A percentile compares a stretch with the other conserved stretches of the same genome.
These are phyloP conservation scores for Asterochloris erici DNA, from an alignment of 139 green algal species.

Conservation along the genomic window DNA sequence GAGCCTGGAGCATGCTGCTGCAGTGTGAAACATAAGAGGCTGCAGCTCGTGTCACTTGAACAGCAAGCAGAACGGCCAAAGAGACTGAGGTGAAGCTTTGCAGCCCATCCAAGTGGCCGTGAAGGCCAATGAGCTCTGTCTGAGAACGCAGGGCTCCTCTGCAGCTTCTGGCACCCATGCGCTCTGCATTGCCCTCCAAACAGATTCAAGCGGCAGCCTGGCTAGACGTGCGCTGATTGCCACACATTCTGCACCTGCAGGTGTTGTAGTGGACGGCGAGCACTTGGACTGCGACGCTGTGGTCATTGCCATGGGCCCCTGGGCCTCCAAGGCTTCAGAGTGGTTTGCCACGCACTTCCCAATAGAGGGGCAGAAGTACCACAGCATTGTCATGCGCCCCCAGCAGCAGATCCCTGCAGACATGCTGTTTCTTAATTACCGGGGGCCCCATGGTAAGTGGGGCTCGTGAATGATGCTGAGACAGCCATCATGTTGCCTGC, in stretches of 20 bases:
- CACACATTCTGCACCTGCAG: not conserved
- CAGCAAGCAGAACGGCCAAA: too few relatives aligned
- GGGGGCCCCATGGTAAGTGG: slow-evolving; percentile 19
- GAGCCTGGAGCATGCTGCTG: too few relatives aligned
- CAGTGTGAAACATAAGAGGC: too few relatives aligned
- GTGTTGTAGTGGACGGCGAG: slow-evolving; percentile 36
- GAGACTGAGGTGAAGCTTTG: too few relatives aligned
- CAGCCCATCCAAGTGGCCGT: too few relatives aligned
- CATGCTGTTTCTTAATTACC: slow-evolving; percentile 48
- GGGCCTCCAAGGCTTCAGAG: slow-evolving; percentile 38
- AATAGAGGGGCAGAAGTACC: slow-evolving; percentile 61
- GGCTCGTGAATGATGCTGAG: too few relatives aligned
- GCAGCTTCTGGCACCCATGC: not conserved
- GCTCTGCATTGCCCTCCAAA: not conserved
- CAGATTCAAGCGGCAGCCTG: not conserved
- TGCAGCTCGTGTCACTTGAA: too few relatives aligned
- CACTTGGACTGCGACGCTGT: slow-evolving; percentile 47
- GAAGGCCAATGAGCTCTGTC: not conserved
- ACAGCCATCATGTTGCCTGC: too few relatives aligned
- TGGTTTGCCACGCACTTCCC: slow-evolving; percentile 44
- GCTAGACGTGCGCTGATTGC: not conserved
- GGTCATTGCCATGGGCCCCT: slow-evolving; percentile 77
- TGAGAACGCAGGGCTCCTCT: not conserved
- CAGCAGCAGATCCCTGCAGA: slow-evolving; percentile 27
- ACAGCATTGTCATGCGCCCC: slow-evolving; percentile 65